Base-by-base conservation (phyloP, 2,329 filamentous ascomycete genomes). In the Alternaria gansuensis region DNA sequence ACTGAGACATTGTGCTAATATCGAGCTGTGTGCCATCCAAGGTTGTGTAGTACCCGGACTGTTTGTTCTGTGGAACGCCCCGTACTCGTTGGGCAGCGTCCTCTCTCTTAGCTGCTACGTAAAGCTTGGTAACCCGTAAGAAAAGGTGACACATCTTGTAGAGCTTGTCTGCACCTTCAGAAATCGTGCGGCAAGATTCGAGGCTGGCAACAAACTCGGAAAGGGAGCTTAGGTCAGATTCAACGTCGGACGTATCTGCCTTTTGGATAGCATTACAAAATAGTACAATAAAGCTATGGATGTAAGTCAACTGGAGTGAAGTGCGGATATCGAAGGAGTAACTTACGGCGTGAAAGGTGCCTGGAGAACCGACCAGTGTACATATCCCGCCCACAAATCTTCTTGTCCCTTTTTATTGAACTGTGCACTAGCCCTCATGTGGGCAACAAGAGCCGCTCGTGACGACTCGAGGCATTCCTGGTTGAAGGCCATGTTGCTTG, bases 141-240 rank as follows among this genome's bases (percentile, higher is more conserved):
- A 90, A 86, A 26, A 89, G 82, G 34, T 83, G 81, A 64, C 85
- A 89, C 28, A 90, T 80, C n/a, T 82, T 83, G 66, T 87, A 84
- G 11, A 90, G 79, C 67, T 86, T 87, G 28, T 84, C 81, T 23
- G 87, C 82, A 2, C 85, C 83, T 67, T 88, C 84, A 1, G 87
- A 89, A 2, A 83, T 77, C 4, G 79, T 78, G 44, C 80, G 80
- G 3, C 82, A 80, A 0, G 81, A 80, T 59, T 83, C 80, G 3
- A 89, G 81, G 2, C 84, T 87, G 21, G 77, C 72, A 48, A 85
- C 82, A 64, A 90, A 89, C 2, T 83, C 80, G 34, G 82, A 80
- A 1, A 90, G 79, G 0, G 83, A 80, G 29, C 76, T 67, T 4
- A 90, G 79, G 63, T 90, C 88, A 9, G 75, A 73, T 14, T 76